These are phyloP conservation scores for Kwoniella heveanensis DNA, from an alignment of 768 basidiomycete species.

Conservation along the genomic window DNA sequence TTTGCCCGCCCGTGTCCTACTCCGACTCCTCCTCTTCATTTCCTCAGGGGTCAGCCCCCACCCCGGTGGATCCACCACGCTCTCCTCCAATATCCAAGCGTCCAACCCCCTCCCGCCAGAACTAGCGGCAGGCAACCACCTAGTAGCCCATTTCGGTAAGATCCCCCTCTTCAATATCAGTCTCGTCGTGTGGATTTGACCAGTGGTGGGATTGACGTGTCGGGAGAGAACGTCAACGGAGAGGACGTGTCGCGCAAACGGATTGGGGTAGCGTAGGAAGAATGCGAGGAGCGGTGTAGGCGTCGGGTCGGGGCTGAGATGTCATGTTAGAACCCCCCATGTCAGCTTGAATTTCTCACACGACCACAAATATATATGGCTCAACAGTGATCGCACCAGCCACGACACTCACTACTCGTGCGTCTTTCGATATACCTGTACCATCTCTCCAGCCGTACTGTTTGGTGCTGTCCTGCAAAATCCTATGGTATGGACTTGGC, in stretches of 20 bases:
- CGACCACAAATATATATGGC: not conserved
- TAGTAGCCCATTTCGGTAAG: constrained; percentile 88
- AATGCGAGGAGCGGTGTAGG: constrained; percentile 88
- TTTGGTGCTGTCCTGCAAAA: too few relatives aligned
- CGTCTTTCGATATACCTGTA: constrained; percentile 44
- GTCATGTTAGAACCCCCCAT: not conserved
- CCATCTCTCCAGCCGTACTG: too few relatives aligned
- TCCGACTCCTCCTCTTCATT: not conserved
- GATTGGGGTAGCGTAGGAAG: constrained; percentile 94
- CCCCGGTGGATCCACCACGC: constrained; percentile 82
- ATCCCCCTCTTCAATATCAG: constrained; percentile 89
- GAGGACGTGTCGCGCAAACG: constrained; percentile 87
- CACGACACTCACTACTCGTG: constrained; percentile 45
- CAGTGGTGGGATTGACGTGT: constrained; percentile 65
- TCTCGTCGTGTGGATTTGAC: constrained; percentile 79
- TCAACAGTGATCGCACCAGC: too few relatives aligned
- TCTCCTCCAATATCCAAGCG: constrained; percentile 93
- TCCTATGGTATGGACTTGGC: too few relatives aligned
- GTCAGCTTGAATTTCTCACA: not conserved
- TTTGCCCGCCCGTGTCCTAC: not conserved
- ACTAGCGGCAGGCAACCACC: constrained; percentile 62
- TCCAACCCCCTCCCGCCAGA: constrained; percentile 70
- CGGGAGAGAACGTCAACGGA: constrained; percentile 95
- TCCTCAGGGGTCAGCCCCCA: constrained; percentile 59
- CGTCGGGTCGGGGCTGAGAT: constrained; percentile 86